These are phyloP conservation scores for Melanogaster broomeanus DNA, from an alignment of 768 basidiomycete genomes.

Conservation along the genomic window DNA sequence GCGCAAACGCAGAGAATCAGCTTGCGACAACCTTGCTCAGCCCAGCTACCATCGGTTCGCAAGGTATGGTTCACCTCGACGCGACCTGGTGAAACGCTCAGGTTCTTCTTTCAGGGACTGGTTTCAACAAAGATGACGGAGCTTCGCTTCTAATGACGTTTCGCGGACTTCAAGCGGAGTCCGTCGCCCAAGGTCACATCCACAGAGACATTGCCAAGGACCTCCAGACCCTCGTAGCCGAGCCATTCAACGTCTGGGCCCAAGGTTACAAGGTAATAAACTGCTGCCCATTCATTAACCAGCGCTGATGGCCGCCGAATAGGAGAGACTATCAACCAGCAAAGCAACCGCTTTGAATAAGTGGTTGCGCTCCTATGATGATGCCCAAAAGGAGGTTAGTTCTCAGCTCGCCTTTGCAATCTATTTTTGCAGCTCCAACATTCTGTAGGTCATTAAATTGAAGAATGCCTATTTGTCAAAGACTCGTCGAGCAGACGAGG, in stretches of 20 bases:
- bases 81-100: conserved; percentile 1
- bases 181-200: conserved; percentile 67
- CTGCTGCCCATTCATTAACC: conserved; percentile 3
- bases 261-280: conserved; percentile 61
- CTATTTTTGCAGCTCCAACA: conserved; percentile 1
- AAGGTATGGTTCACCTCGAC: conserved; percentile 38
- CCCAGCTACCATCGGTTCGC: conserved; percentile 48
- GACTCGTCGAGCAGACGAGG: conserved; percentile 84
- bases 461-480: conserved; percentile 79
- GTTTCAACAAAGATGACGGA: conserved; percentile 80
- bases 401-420: not conserved
- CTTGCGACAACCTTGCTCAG: conserved; percentile 60
- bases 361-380: conserved; percentile 72
- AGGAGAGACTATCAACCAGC: conserved; percentile 66
- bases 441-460: conserved; percentile 53
- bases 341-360: conserved; percentile 60
- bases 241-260: conserved; percentile 84
- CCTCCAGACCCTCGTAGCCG: conserved; percentile 70
- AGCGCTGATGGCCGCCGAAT: conserved; percentile 13
- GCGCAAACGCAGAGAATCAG: conserved; percentile 67
- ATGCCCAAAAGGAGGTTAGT: conserved; percentile 62
- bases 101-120: conserved; percentile 44
- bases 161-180: conserved; percentile 77
- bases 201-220: conserved; percentile 76
- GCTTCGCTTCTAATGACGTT: conserved; percentile 81